A percentile compares a stretch with the other conserved stretches of the same genome.
phyloP scores from a whole-genome alignment of 805 yeast species.

The Allodekkera sacchari region DNA sequence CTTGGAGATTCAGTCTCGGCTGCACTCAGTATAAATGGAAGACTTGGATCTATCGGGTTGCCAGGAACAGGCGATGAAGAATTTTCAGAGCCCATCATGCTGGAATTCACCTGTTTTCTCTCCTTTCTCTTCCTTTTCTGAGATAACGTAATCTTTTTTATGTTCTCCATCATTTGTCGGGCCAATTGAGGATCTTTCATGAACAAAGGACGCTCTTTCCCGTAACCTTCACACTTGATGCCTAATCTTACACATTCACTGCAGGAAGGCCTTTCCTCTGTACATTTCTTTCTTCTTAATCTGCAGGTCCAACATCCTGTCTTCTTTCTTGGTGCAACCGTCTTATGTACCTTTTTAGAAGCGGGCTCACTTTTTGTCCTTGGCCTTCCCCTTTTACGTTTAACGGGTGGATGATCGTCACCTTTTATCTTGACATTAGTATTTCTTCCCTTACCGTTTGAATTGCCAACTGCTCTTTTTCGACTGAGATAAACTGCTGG shows the following conservation, averaged over 20 bases:
- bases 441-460: background rate
- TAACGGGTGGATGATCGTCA: background rate
- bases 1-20: no score
- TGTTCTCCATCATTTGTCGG: slow-evolving; percentile 39
- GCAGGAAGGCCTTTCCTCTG: slow-evolving; percentile 58
- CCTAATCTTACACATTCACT: slow-evolving; percentile 48
- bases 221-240: slow-evolving; percentile 51
- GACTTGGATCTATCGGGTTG: no score
- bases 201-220: slow-evolving; percentile 41
- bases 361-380: slow-evolving; percentile 1
- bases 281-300: slow-evolving; percentile 62
- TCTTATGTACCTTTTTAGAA: background rate
- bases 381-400: slow-evolving; percentile 8
- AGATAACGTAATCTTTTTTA: slow-evolving; percentile 31
- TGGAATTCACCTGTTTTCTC: no score
- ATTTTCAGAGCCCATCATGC: no score
- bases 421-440: background rate
- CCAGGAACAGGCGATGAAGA: no score
- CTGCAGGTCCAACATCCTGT: slow-evolving; percentile 78
- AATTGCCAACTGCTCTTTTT: no score
- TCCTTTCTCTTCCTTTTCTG: slow-evolving; percentile 25
- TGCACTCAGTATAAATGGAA: no score
- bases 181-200: slow-evolving; percentile 37
- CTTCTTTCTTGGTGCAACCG: slow-evolving; percentile 15
- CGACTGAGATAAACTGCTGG: no score